Evolutionary conservation across 2,329 filamentous ascomycete genomes (phyloP).

Genomic region (Laburnicola sp.): DNA sequence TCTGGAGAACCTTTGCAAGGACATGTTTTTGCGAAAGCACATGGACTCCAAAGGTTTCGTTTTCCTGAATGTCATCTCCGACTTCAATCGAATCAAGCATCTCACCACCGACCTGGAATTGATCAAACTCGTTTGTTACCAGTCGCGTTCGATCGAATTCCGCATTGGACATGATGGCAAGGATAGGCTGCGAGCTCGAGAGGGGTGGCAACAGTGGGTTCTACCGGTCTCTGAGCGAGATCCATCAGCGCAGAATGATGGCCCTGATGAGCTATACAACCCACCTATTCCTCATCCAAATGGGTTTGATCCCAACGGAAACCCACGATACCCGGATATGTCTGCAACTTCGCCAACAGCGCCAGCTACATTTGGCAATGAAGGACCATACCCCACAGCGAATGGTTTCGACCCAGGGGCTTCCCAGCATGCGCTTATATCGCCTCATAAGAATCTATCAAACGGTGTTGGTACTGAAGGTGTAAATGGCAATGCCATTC

Average conservation of each 20-base stretch:
- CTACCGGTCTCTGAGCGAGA: constrained; percentile 72
- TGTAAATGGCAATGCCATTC: constrained; percentile 22
- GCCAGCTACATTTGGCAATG: constrained; percentile 21
- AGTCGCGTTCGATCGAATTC: constrained; percentile 74
- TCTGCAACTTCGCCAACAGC: constrained; percentile 25
- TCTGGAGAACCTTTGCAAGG: constrained; percentile 91
- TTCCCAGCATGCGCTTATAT: constrained; percentile 17
- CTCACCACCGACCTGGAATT: constrained; percentile 73
- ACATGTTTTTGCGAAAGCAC: constrained; percentile 80
- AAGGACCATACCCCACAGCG: constrained; percentile 29
- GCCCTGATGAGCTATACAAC: constrained; percentile 56
- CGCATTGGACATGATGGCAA: constrained; percentile 73
- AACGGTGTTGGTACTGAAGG: constrained; percentile 29
- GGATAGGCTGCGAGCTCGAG: constrained; percentile 74
- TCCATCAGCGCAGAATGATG: constrained; percentile 72
- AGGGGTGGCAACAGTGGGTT: constrained; percentile 81
- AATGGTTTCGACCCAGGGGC: constrained; percentile 34
- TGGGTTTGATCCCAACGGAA: constrained; percentile 38
- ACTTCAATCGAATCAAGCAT: constrained; percentile 82
- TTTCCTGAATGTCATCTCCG: constrained; percentile 73
- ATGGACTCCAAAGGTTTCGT: constrained; percentile 98
- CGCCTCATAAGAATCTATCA: constrained; percentile 17
- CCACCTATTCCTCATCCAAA: constrained; percentile 46
- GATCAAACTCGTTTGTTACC: constrained; percentile 73
- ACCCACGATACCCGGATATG: constrained; percentile 35